These are phyloP conservation scores for Tolypocladium nubicola DNA, from an alignment of 2,329 filamentous ascomycete species.

Conservation along the genomic window DNA sequence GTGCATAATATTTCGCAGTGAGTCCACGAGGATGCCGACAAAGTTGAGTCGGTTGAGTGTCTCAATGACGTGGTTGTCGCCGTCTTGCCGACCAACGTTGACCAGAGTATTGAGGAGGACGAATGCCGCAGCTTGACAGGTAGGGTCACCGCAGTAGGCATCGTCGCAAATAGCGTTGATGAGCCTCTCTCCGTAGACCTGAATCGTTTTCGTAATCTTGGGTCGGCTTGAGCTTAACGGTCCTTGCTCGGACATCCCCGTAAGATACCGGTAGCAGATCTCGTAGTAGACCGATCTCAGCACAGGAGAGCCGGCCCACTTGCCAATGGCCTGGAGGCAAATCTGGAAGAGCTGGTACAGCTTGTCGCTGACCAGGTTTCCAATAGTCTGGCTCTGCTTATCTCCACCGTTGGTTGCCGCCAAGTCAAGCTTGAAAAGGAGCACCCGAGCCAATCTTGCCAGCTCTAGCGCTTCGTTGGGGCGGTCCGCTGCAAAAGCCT, in stretches of 20 bases:
- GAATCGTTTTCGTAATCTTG: conserved; percentile 63
- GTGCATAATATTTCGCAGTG: conserved; percentile 63
- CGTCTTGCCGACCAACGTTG: conserved; percentile 59
- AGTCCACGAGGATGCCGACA: conserved; percentile 80
- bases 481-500: conserved; percentile 61
- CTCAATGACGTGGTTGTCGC: conserved; percentile 66
- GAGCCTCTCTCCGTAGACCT: conserved; percentile 60
- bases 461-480: conserved; percentile 63
- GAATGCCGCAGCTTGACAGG: conserved; percentile 75
- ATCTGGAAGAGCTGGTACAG: conserved; percentile 86
- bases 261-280: conserved; percentile 80
- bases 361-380: conserved; percentile 76
- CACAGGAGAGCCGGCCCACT: conserved; percentile 57
- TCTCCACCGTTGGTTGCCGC: conserved; percentile 25
- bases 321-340: conserved; percentile 68
- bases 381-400: conserved; percentile 34
- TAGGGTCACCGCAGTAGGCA: conserved; percentile 72
- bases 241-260: conserved; percentile 51
- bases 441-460: conserved; percentile 61
- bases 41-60: conserved; percentile 80
- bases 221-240: conserved; percentile 34
- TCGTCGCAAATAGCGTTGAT: conserved; percentile 88
- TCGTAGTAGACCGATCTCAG: conserved; percentile 82
- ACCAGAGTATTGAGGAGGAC: conserved; percentile 74
- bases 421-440: conserved; percentile 63